phyloP scores from a whole-genome alignment of 108 stramenopile genomes.

The Pseudonitzschia multiseries region DNA sequence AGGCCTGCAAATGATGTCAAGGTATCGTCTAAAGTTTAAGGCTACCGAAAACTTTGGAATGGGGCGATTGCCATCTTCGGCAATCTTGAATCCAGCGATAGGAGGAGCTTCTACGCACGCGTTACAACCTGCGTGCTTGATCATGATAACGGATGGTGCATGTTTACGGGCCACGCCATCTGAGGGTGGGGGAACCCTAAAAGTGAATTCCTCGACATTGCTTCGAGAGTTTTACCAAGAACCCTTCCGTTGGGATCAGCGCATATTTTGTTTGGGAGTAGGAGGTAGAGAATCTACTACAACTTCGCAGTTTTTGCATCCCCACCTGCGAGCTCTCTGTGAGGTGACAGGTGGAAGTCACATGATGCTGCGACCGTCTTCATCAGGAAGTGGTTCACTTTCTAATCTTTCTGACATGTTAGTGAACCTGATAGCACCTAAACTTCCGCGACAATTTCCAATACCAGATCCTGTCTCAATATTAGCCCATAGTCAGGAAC shows the following conservation, averaged over 20 bases:
- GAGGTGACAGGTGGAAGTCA: constrained; percentile 84
- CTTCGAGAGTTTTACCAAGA: constrained; percentile 75
- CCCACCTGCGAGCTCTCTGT: constrained; percentile 66
- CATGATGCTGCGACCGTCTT: constrained; percentile 44
- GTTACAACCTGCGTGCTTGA: constrained; percentile 76
- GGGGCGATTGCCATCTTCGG: constrained; percentile 72
- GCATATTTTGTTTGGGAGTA: constrained; percentile 72
- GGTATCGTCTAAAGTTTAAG: constrained; percentile 65
- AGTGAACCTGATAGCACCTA: constrained; percentile 50
- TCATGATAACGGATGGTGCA: constrained; percentile 78
- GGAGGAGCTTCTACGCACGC: constrained; percentile 46
- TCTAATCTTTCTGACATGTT: constrained; percentile 41
- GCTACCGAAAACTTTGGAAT: constrained; percentile 77
- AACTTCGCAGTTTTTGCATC: constrained; percentile 59
- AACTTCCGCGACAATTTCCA: constrained; percentile 37
- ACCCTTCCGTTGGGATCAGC: constrained; percentile 87
- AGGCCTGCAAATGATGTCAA: constrained; percentile 69
- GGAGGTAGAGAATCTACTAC: constrained; percentile 36
- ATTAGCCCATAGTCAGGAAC: neutral
- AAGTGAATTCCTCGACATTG: constrained; percentile 66
- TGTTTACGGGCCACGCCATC: constrained; percentile 58
- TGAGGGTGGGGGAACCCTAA: constrained; percentile 69
- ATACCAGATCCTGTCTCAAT: constrained; percentile 54
- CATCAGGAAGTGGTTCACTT: constrained; percentile 26
- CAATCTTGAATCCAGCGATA: constrained; percentile 38